Evolutionary conservation across 108 stramenopile genomes (phyloP), one percentile per base, ranked within the genome.

Genomic region (Aurantiochytrium sp.): DNA sequence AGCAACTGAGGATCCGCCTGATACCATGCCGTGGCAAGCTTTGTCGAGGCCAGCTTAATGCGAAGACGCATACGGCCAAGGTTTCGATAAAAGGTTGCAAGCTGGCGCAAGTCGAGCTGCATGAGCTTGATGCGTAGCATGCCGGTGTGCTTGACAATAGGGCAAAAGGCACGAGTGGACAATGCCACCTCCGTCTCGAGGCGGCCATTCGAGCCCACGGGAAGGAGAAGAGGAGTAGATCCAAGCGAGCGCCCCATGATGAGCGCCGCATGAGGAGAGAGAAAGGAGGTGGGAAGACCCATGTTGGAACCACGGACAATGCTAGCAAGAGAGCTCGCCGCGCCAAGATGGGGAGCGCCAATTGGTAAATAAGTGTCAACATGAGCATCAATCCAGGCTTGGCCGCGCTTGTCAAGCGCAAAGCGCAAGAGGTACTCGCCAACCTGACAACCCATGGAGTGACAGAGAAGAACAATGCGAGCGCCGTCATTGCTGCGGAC

Each of bases 271-370:
- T 92, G 93, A 55, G 93, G 88, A 58, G 87, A 90, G 43, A 95
- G 76, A 87, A 94, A 95, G 55, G 92, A 87, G 35, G 88, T 91
- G 42, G 64, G 64, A 58, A 95, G 72, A 5, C 94, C 92, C 94
- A 95, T 95, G 59, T 92, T 94, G 71, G 93, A 92, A 29, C 95
- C 95, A 29, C 88, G 69, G 21, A 95, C 91, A 18, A 91, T 87
- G 53, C 76, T 72, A 8, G 93, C 90, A 18, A 94, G 49, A 44
- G 92, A 83, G 58, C 90, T 93, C 55, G 92, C 92, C 4, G 94
- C 93, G 16, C 95, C 95, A 4, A 93, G 71, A 87, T 94, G 95
- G 0, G 95, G 95, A 8, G 93, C 95, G 44, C 94, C 94, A 28
- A 95, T 90, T 4, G 93, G 93, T 23, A 95, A 87, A 60, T 93